Evolutionary conservation across 164 flowering plant species (phyloP).

Genomic region (Sextonia rubra): DNA sequence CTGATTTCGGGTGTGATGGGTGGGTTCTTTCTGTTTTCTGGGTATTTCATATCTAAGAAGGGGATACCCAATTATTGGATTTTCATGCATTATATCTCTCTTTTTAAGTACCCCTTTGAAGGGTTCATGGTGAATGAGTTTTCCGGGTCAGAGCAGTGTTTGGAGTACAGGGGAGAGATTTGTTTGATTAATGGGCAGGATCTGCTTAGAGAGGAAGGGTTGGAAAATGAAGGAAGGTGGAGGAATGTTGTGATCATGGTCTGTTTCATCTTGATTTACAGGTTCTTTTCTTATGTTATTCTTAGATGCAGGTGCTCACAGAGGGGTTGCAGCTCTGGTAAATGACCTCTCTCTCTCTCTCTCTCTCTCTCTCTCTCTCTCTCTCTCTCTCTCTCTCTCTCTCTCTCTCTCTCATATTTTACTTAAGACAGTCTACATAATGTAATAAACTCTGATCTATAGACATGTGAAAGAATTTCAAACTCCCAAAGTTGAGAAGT

Average conservation of each 20-base stretch:
- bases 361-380: slow-evolving; percentile 4
- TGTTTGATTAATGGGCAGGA: slow-evolving; percentile 72
- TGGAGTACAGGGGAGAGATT: slow-evolving; percentile 61
- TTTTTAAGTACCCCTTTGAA: slow-evolving; percentile 96
- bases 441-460: not conserved
- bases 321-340: slow-evolving; percentile 22
- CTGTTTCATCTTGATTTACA: slow-evolving; percentile 71
- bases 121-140: slow-evolving; percentile 92
- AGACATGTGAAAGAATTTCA: not conserved
- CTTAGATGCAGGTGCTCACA: slow-evolving; percentile 78
- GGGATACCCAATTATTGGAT: slow-evolving; percentile 83
- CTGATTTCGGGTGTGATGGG: slow-evolving; percentile 90
- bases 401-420: not conserved
- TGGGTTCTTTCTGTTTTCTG: slow-evolving; percentile 86
- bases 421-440: not conserved
- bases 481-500: not conserved
- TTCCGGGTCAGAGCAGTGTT: slow-evolving; percentile 55
- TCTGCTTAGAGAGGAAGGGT: slow-evolving; percentile 75
- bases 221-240: slow-evolving; percentile 64
- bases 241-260: slow-evolving; percentile 71
- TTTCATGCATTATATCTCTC: slow-evolving; percentile 81
- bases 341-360: not conserved
- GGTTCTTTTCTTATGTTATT: slow-evolving; percentile 78
- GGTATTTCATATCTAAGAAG: slow-evolving; percentile 79
- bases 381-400: not conserved